Evolutionary conservation across 345 rosid genomes (phyloP).

Genomic region (Gossypium longicalyx): DNA sequence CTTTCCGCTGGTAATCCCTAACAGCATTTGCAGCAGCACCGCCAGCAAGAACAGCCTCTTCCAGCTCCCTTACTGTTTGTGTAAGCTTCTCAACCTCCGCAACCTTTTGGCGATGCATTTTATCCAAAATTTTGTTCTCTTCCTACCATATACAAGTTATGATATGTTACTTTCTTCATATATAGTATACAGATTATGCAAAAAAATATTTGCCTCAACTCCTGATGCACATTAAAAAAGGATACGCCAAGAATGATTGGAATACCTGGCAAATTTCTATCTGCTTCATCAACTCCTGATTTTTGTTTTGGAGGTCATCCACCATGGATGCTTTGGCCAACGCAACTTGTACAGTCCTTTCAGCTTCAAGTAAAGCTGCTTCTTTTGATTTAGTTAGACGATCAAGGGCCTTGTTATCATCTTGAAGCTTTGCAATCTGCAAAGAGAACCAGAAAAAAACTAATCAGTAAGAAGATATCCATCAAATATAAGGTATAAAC

Average conservation of each 20-base stretch:
- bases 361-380: conserved; percentile 94
- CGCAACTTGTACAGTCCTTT: conserved; percentile 86
- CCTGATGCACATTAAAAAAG: neutral
- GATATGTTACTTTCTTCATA: conserved; percentile 1
- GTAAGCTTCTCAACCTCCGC: conserved; percentile 99
- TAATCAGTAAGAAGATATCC: conserved; percentile 9
- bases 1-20: conserved; percentile 94
- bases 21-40: conserved; percentile 99
- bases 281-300: conserved; percentile 94
- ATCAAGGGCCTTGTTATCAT: conserved; percentile 90
- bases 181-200: neutral
- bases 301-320: conserved; percentile 97
- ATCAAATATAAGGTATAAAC: neutral
- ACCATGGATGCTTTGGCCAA: conserved; percentile 95
- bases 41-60: conserved; percentile 99
- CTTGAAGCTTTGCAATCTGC: conserved; percentile 92
- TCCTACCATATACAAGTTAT: conserved; percentile 46
- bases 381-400: conserved; percentile 95
- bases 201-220: neutral
- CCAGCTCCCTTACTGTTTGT: conserved; percentile 91
- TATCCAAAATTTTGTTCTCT: conserved; percentile 93
- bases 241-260: conserved; percentile 11
- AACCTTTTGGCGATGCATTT: conserved; percentile 95
- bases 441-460: conserved; percentile 17
- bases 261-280: conserved; percentile 94